These are phyloP conservation scores for Ophiostoma angusticollis DNA, from an alignment of 2,329 filamentous ascomycete genomes.

Conservation along the genomic window DNA sequence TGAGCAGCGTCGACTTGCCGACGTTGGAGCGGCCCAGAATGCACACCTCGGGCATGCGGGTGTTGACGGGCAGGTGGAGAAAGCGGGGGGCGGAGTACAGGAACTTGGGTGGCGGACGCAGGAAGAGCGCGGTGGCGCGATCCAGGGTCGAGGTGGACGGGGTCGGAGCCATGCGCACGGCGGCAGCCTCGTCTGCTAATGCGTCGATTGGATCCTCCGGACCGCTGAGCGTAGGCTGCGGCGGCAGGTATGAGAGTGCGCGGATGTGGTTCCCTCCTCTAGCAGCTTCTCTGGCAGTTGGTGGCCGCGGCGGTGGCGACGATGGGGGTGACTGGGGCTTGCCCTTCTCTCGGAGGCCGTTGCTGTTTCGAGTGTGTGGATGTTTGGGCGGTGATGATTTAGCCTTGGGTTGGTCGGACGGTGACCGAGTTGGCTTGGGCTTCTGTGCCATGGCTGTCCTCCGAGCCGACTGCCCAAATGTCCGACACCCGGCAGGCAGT, in stretches of 20 bases:
- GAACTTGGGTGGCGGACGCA: constrained; percentile 19
- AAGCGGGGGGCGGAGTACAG: constrained; percentile 39
- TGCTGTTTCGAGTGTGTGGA: not conserved
- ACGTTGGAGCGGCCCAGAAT: constrained; percentile 81
- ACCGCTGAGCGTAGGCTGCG: too few species aligned
- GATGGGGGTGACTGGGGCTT: not conserved
- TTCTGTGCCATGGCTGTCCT: not conserved
- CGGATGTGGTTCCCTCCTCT: constrained; percentile 11
- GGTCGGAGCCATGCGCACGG: constrained; percentile 7
- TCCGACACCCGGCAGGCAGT: not conserved
- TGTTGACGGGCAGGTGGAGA: constrained; percentile 37
- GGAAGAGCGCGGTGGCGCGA: constrained; percentile 18
- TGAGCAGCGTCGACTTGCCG: constrained; percentile 80
- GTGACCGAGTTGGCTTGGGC: constrained; percentile 4
- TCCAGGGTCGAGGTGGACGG: constrained; percentile 13
- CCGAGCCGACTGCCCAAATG: not conserved
- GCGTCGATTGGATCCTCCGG: constrained; percentile 17
- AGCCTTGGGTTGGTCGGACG: not conserved
- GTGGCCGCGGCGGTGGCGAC: not conserved
- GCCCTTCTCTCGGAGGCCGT: not conserved
- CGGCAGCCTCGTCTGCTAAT: constrained; percentile 4
- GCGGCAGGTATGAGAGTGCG: constrained; percentile 19
- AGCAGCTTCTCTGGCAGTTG: too few species aligned
- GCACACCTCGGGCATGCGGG: constrained; percentile 49
- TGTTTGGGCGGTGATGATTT: not conserved